Evolutionary conservation across 2,329 filamentous ascomycete species (phyloP).

Genomic region (Pleoardoris graminearum): DNA sequence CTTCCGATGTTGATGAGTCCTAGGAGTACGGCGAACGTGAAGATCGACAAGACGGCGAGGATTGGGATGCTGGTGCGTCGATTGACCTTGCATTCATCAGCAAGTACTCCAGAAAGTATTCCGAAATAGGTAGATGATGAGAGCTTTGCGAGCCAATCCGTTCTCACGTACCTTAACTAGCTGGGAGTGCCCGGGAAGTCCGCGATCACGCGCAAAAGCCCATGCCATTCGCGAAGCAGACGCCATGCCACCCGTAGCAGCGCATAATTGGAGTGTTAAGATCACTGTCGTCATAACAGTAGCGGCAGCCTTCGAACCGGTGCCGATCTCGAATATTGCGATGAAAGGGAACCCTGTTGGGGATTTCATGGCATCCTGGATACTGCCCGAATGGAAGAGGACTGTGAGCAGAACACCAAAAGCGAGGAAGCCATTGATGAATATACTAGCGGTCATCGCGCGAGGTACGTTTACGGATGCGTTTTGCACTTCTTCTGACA

Average conservation of each 20-base stretch:
- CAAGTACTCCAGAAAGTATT: no score
- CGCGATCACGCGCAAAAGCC: not conserved
- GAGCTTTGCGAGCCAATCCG: no score
- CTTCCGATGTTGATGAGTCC: constrained; percentile 25
- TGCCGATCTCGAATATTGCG: constrained; percentile 47
- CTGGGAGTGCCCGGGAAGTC: not conserved
- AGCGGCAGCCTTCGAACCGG: constrained; percentile 31
- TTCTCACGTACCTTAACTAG: not conserved
- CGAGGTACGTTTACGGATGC: constrained; percentile 27
- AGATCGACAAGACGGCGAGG: constrained; percentile 16
- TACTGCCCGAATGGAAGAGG: not conserved
- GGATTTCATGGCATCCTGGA: not conserved
- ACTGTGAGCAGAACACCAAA: constrained; percentile 13
- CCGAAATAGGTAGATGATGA: no score
- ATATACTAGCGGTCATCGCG: constrained; percentile 37
- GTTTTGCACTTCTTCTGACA: constrained; percentile 27
- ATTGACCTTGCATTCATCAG: no score
- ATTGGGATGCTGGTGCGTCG: constrained; percentile 20
- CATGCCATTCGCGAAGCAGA: constrained; percentile 29
- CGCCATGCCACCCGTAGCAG: constrained; percentile 31
- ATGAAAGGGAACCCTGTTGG: constrained; percentile 31
- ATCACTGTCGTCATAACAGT: constrained; percentile 43
- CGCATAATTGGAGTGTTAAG: constrained; percentile 27
- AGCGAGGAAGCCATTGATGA: constrained; percentile 36
- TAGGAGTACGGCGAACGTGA: constrained; percentile 11